Conservation (phyloP, 225 moss, liverwort and hornwort species). For the Straminergon stramineum region DNA sequence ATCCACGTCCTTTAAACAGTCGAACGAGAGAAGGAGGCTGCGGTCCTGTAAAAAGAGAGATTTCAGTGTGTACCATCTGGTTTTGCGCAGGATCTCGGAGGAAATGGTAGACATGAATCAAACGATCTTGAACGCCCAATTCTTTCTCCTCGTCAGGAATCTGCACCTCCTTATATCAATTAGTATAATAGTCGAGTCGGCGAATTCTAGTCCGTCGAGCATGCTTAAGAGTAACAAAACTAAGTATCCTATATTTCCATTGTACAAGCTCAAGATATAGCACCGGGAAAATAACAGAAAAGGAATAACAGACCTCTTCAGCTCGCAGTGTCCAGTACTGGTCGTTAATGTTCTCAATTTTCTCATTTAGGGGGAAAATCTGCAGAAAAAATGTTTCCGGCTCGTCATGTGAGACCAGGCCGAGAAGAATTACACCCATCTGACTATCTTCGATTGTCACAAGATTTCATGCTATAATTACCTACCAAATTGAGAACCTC, state of each 20-base stretch:
- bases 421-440: not conserved
- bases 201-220: not conserved
- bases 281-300: not conserved
- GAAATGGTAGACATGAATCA: conserved; percentile 97
- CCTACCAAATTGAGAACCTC: not conserved
- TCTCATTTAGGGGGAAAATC: conserved; percentile 94
- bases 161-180: conserved; percentile 13
- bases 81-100: conserved; percentile 50
- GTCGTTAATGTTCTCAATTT: conserved; percentile 95
- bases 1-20: not conserved
- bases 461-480: not conserved
- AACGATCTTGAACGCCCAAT: conserved; percentile 57
- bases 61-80: conserved; percentile 4
- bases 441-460: not conserved
- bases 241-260: not conserved
- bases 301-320: conserved; percentile 60
- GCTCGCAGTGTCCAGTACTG: conserved; percentile 99
- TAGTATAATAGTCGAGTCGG: not conserved
- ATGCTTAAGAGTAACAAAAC: not conserved
- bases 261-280: not conserved
- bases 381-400: conserved; percentile 8
- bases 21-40: not conserved
- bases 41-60: not conserved
- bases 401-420: not conserved
- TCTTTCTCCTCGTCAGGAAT: conserved; percentile 93